phyloP scores from a whole-genome alignment of 371 early-diverging fungal genomes.

The Mortierella sp. region DNA sequence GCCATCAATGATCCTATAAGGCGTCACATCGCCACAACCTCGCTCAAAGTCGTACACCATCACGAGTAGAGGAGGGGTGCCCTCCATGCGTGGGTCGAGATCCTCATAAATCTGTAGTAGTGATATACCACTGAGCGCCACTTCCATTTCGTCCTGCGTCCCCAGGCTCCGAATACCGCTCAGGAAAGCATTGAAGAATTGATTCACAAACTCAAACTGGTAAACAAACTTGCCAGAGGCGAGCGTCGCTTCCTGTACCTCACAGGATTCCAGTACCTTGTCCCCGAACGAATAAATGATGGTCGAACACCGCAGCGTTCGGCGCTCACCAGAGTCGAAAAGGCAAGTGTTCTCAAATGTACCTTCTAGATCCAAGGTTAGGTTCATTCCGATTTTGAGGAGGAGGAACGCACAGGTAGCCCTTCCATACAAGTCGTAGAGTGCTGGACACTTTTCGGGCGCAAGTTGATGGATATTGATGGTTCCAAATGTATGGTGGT shows the following conservation, averaged over 20 bases:
- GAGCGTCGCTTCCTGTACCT: slow-evolving; percentile 64
- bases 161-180: slow-evolving; percentile 60
- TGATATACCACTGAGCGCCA: slow-evolving; percentile 63
- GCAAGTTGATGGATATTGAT: slow-evolving; percentile 30
- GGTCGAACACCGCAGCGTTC: slow-evolving; percentile 68
- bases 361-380: slow-evolving; percentile 25
- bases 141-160: slow-evolving; percentile 64
- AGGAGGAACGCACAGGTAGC: slow-evolving; percentile 32
- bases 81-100: slow-evolving; percentile 42
- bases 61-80: slow-evolving; percentile 53
- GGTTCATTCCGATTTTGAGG: slow-evolving; percentile 32
- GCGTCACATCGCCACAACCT: slow-evolving; percentile 54
- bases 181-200: slow-evolving; percentile 71
- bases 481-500: slow-evolving; percentile 11
- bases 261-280: slow-evolving; percentile 67
- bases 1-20: slow-evolving; percentile 21
- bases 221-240: slow-evolving; percentile 59
- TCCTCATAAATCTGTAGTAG: slow-evolving; percentile 68
- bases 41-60: slow-evolving; percentile 67
- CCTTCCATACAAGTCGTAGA: slow-evolving; percentile 32
- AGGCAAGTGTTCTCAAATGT: slow-evolving; percentile 54
- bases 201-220: slow-evolving; percentile 66
- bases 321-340: slow-evolving; percentile 62
- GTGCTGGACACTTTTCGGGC: slow-evolving; percentile 34
- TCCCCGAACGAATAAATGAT: slow-evolving; percentile 73